Base-by-base conservation (phyloP, 2,329 filamentous ascomycete genomes). In the Lasiodiplodia theobromae region DNA sequence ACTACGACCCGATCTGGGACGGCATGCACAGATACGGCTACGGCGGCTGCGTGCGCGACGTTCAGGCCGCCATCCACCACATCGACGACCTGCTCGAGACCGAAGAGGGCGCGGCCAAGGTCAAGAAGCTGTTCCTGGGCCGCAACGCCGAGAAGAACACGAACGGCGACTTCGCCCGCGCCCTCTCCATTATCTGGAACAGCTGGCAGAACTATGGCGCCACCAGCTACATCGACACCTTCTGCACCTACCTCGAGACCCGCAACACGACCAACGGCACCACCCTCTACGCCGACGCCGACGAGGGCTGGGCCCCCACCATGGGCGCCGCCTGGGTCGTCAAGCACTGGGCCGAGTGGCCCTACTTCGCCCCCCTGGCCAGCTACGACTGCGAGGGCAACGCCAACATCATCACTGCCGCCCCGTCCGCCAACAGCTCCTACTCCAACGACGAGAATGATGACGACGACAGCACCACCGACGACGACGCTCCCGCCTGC, bases 1-100 rank as follows among this genome's bases (percentile, higher is more conserved):
- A 86, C 72, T 86, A 79, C 64, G 84, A 86, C 23, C 82, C 84
- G 47, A 73, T 87, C 3, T 83, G 82, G 71, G 79, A 78, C 11
- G 83, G 82, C 3, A 78, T 87, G 76, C 77, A 81, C 4, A 70
- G 68, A 1, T 75, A 78, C 51, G 80, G 80, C 18, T 81, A 75
- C 31, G 77, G 76, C 3, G 86, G 85, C 73, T 87, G 86, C 74
- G 81, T 82, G 11, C 76, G 77, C 12, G 84, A 87, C 69, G 78
- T 86, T 56, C 79, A 83, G 16, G 82, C 83, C 3, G 84, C 83
- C 2, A 76, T 86, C 38, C 70, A 75, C 31, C 84, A 85, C 70
- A 84, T 87, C 49, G 86, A 87, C 71, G 73, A 73, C 7, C 76
- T 84, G 38, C 75, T 87, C 11, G 77, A 77, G 18, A 38, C 63